Base-by-base conservation (phyloP, 768 basidiomycete genomes). In the Cantharellus anzutake region DNA sequence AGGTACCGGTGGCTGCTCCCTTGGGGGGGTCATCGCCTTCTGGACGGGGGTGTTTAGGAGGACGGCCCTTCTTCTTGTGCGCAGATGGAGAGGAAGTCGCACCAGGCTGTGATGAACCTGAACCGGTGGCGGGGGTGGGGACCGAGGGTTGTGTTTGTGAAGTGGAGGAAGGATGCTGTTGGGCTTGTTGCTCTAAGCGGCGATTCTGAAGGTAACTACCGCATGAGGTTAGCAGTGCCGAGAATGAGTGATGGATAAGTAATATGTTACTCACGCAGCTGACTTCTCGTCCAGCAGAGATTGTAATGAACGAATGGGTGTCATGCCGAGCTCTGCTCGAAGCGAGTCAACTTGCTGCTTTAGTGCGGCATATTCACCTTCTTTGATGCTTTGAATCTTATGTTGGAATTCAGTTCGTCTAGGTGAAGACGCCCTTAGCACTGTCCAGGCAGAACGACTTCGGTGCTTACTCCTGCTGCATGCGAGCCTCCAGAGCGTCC, bases 311-410 rank as follows among this genome's bases (percentile, higher is more conserved):
- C 85, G 86, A 7, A 88, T 69, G 2, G 87, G 80, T 0, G 78
- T 71, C 64, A 89, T 82, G 0, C 86, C 87, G 4, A 90, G 79
- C 67, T 90, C 86, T 57, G 74, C 73, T 44, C 87, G 78, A 51
- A 90, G 73, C 58, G 77, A 72, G 66, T 90, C 87, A 53, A 90
- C 87, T 62, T 89, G 86, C 38, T 70, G 70, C 68, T 89, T 89
- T 3, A 86, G 82, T 4, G 71, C 68, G 11, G 82, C 74, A 66
- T 90, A 90, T 63, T 88, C 86, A 41, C 82, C 83, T 53, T 86
- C 85, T 29, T 83, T 80, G 5, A 90, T 73, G 7, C 71, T 69
- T 42, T 73, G 71, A 62, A 90, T 87, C 69, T 84, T 84, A 42
- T 71, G 67, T 3, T 81, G 80, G 39, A 86, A 75, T n/a, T 83